Percentiles rank a stretch among this genome's conserved stretches.
Conservation (phyloP, 2,329 filamentous ascomycete species). For the Orbilia quercus region DNA sequence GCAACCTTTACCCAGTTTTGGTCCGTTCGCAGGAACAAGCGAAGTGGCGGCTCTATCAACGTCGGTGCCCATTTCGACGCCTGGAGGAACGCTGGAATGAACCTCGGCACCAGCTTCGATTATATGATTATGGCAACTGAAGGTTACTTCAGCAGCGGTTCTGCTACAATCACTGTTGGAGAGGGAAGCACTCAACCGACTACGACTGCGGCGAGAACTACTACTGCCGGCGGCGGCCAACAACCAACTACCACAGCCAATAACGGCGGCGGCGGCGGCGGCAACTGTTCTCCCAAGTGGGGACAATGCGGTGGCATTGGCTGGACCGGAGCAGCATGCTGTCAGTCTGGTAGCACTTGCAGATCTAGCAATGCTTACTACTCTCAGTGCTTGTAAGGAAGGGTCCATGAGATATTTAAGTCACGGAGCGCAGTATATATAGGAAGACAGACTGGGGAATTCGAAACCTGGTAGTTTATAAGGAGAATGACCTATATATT, state of each 20-base stretch:
- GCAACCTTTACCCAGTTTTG: constrained; percentile 69
- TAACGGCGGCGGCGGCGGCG: constrained; percentile 3
- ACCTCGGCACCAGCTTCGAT: constrained; percentile 65
- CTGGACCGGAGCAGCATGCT: constrained; percentile 62
- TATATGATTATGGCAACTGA: constrained; percentile 71
- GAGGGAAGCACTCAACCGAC: constrained; percentile 20
- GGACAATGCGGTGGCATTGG: constrained; percentile 63
- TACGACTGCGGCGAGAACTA: constrained; percentile 24
- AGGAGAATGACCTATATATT: not conserved
- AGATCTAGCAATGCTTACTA: constrained; percentile 61
- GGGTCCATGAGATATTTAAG: not conserved
- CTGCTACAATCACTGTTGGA: constrained; percentile 66
- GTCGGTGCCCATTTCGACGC: constrained; percentile 68
- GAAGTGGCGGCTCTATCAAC: constrained; percentile 67
- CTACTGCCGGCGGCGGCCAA: constrained; percentile 1
- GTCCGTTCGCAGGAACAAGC: constrained; percentile 67
- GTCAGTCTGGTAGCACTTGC: constrained; percentile 61
- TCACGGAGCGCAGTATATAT: no score
- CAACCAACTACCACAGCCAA: constrained; percentile 25
- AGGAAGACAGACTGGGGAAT: not conserved
- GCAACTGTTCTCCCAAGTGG: constrained; percentile 60
- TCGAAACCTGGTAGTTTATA: constrained; percentile 9
- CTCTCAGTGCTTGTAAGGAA: constrained; percentile 54
- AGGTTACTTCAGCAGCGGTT: constrained; percentile 68
- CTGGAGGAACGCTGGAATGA: constrained; percentile 67